These are phyloP conservation scores for Aspergillus vadensis DNA, from an alignment of 2,329 filamentous ascomycete genomes.

Conservation along the genomic window DNA sequence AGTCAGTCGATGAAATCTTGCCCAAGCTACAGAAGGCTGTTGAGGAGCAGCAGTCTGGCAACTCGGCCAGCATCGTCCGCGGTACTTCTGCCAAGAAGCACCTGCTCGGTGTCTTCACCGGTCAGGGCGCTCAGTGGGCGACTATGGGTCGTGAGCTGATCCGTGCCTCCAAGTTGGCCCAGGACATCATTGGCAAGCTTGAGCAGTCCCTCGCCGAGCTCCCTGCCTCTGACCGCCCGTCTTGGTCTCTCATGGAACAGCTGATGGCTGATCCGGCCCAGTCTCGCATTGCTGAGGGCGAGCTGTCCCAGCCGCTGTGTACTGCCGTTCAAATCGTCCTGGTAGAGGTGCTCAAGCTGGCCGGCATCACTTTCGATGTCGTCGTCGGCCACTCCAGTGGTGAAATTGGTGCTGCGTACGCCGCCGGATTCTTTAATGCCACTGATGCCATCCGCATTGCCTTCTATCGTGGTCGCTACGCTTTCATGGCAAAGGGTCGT, in stretches of 20 bases:
- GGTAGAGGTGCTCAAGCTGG: slow-evolving; percentile 1
- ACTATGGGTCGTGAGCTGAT: slow-evolving; percentile 14
- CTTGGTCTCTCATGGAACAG: slow-evolving; percentile 8
- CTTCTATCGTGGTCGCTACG: slow-evolving; percentile 27
- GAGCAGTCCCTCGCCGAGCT: slow-evolving; percentile 6
- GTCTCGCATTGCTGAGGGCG: slow-evolving; percentile 6
- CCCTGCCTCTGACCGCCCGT: slow-evolving; percentile 6
- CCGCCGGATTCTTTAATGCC: slow-evolving; percentile 26
- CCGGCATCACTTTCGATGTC: slow-evolving; percentile 12
- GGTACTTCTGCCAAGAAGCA: background rate
- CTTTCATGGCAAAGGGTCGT: slow-evolving; percentile 13
- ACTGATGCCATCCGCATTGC: slow-evolving; percentile 28
- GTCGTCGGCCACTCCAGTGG: slow-evolving; percentile 35
- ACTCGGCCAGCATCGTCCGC: background rate
- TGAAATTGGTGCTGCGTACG: slow-evolving; percentile 38
- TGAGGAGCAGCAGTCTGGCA: background rate
- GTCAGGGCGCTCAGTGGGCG: slow-evolving; percentile 27
- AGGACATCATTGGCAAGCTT: slow-evolving; percentile 3
- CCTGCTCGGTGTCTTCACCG: slow-evolving; percentile 29
- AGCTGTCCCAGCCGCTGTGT: slow-evolving; percentile 3
- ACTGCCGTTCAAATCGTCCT: slow-evolving; percentile 8
- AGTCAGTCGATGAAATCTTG: background rate
- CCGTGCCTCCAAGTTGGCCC: background rate
- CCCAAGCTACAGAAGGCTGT: background rate
- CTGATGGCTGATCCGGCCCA: background rate